Conservation (phyloP, 2,329 filamentous ascomycete species). For the Didymella exigua region DNA sequence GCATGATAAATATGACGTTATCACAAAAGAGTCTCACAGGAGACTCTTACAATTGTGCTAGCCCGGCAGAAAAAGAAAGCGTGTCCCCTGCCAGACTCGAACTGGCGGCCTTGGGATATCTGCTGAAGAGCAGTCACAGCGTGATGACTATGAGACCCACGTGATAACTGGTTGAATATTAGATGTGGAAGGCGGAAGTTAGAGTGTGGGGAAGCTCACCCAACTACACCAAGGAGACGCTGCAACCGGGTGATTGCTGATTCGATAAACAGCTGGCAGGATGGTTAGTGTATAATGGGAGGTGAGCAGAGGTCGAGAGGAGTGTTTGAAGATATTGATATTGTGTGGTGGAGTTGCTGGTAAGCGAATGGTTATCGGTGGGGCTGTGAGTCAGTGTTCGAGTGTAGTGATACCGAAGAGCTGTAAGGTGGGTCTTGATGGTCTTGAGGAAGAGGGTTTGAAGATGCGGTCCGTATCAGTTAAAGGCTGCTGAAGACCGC, state of each 20-base stretch:
- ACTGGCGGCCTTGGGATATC: slow-evolving; percentile 47
- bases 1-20: background rate
- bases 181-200: too few species aligned
- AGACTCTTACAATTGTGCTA: slow-evolving; percentile 26
- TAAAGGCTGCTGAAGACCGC: background rate
- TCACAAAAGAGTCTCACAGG: background rate
- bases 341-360: background rate
- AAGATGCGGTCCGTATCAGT: background rate
- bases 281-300: background rate
- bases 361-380: background rate
- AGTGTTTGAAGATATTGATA: background rate
- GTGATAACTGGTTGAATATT: too few species aligned
- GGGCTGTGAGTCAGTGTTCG: background rate
- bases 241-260: slow-evolving; percentile 7
- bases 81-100: slow-evolving; percentile 42
- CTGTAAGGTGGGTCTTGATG: background rate
- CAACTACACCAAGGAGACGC: slow-evolving; percentile 46
- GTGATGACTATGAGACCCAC: slow-evolving; percentile 42
- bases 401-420: background rate
- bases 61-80: slow-evolving; percentile 20
- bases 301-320: too few species aligned
- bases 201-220: too few species aligned
- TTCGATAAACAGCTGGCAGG: background rate
- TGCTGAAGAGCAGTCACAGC: slow-evolving; percentile 38
- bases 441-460: background rate